A percentile compares a stretch with the other conserved stretches of the same genome.
These are phyloP conservation scores for Paraphysoderma sedebokerense DNA, from an alignment of 371 early-diverging fungal genomes.

Conservation along the genomic window DNA sequence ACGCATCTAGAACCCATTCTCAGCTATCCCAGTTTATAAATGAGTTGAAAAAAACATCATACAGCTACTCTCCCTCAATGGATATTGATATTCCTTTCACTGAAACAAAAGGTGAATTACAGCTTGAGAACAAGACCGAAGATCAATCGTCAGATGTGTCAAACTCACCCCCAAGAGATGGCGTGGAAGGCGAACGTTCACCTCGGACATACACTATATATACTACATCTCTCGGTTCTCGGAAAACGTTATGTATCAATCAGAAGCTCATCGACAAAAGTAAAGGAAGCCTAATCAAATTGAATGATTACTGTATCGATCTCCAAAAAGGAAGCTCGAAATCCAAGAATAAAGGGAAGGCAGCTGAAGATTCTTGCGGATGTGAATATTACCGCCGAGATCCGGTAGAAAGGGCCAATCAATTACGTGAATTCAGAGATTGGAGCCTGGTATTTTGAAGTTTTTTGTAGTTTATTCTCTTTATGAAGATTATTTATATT, in stretches of 20 bases:
- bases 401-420: neutral
- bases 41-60: slow-evolving; percentile 67
- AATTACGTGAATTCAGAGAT: neutral
- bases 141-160: too few relatives aligned
- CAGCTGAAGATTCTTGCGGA: neutral
- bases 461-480: neutral
- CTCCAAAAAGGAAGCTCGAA: slow-evolving; percentile 48
- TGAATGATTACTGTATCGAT: slow-evolving; percentile 66
- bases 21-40: slow-evolving; percentile 81
- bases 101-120: too few relatives aligned
- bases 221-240: slow-evolving; percentile 58
- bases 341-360: neutral
- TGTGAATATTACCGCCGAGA: too few relatives aligned
- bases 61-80: too few relatives aligned
- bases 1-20: slow-evolving; percentile 81
- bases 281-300: slow-evolving; percentile 16
- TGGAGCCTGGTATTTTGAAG: neutral
- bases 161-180: too few relatives aligned
- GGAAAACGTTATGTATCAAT: slow-evolving; percentile 70
- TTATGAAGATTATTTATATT: too few relatives aligned
- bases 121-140: too few relatives aligned
- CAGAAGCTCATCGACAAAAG: slow-evolving; percentile 22
- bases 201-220: too few relatives aligned
- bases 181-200: too few relatives aligned
- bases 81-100: too few relatives aligned